Conservation (phyloP, 495 filamentous ascomycete species). For the Talaromyces stipitatus region DNA sequence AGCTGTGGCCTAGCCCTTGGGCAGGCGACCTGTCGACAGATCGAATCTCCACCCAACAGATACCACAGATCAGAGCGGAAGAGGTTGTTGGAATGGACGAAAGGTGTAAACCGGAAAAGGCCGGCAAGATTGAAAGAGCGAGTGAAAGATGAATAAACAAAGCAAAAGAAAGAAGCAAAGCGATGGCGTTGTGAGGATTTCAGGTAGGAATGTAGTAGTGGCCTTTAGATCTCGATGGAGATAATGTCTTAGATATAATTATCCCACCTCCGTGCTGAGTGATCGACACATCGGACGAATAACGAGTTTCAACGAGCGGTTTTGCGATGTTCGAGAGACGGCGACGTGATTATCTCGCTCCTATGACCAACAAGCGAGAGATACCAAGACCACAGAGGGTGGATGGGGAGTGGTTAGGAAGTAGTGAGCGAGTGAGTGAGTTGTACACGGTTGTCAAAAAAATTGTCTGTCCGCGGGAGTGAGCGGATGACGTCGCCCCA, state of each 20-base stretch:
- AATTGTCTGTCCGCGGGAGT: background rate
- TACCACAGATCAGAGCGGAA: background rate
- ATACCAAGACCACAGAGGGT: background rate
- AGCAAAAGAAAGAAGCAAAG: background rate
- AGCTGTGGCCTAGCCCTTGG: background rate
- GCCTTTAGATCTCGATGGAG: background rate
- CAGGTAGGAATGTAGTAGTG: background rate
- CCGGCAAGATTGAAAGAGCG: background rate
- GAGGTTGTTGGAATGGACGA: background rate
- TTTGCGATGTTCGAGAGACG: background rate
- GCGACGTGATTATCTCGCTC: background rate
- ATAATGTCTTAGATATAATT: background rate
- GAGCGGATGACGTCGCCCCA: constrained; percentile 4
- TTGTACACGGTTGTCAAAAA: background rate
- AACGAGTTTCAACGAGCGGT: background rate
- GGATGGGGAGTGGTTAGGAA: background rate
- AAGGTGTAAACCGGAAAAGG: background rate
- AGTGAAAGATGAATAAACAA: background rate
- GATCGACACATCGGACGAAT: background rate
- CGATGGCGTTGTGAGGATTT: background rate
- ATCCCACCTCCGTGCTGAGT: background rate
- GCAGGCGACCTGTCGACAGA: background rate
- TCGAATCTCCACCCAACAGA: background rate
- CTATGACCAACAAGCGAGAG: background rate
- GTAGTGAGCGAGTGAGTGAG: background rate